Evolutionary conservation across 2,329 filamentous ascomycete species (phyloP), one percentile per base, ranked within the genome.

Genomic region (Dothideomycetes sp.): DNA sequence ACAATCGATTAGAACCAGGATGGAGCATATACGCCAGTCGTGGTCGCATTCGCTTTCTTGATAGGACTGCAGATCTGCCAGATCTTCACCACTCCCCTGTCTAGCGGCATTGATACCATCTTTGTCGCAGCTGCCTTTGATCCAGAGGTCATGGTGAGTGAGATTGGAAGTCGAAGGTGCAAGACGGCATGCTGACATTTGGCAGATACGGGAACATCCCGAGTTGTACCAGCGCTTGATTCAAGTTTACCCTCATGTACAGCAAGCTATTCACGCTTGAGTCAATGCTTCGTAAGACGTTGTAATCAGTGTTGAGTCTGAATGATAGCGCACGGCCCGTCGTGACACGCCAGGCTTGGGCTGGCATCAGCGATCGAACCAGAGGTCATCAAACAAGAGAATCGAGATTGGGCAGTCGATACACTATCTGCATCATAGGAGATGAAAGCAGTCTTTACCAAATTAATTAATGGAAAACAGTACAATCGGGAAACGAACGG

Each of bases 11-110:
- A n/a, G n/a, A 93, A 93, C 62, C 48, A 52, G 14, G 60, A 69
- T 9, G 76, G 79, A 41, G 68, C 61, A 9, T 93, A 79, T 57
- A 91, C 85, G 0, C 70, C 81, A 0, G 78, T 93, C 7, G 72
- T 94, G 14, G 74, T 94, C 56, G 84, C 84, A 0, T 93, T 89
- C 58, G 69, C 86, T 0, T 94, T 95, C 64, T 65, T 95, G 38
- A 88, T 95, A 47, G 89, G 89, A 5, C 64, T 94, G 48, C 89
- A 95, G 59, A 82, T 95, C 44, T 83, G 81, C 57, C 83, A 93
- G 59, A 76, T 94, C 47, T 93, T 95, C 63, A 84, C 89, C 24
- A 89, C 84, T 0, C 89, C 89, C 1, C 69, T 96, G 41, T 80
- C 80, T 47, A 88, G 81, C 52, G 89, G 89, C n/a, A 77, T 94